Evolutionary conservation across 495 filamentous ascomycete genomes (phyloP), one percentile per base, ranked within the genome.

Genomic region (Xylaria grammica): DNA sequence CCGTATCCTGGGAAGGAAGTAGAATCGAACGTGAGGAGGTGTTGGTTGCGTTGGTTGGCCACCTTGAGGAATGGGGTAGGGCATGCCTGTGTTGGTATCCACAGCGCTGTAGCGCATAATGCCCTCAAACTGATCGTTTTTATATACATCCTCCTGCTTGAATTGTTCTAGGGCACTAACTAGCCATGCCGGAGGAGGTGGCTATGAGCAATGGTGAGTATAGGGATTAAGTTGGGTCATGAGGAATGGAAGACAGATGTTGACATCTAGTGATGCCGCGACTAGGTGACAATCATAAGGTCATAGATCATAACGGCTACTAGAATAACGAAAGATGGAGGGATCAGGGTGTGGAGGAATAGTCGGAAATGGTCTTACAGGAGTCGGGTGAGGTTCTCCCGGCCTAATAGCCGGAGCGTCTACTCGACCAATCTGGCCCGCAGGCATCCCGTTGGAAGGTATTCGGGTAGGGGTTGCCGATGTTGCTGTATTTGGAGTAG

Each of bases 41-140:
- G 77, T 64, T 4, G 85, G 75, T 24, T 83, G 81, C 7, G 77
- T 64, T 4, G 85, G 75, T 24, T 83, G 76, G 46, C 72, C 76
- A 17, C n/a, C 46, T 0, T 82, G 79, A 17, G 78, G 76, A 54
- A 84, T 75, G 13, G 82, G 68, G 50, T 86, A 80, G 26, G 79
- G 83, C 17, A 76, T 62, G 65, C 87, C 84, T 22, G 89, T 93
- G 55, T 83, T 80, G 19, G 79, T 81, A 74, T 95, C 87, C 52
- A 96, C 84, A 11, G 90, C 85, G 53, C 84, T 90, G 78, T 94
- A 91, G 36, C 92, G 90, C 94, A 98, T 99, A 24, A 87, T 80
- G 62, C 85, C 89, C 77, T 97, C 93, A 72, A 97, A 97, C 10
- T 79, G 79, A 72, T 97, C 92, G 62, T 88, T 83, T 13, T 90